Percentiles rank a stretch among this genome's conserved stretches.
These are phyloP conservation scores for Cylindricascospora bacillispora DNA, from an alignment of 1,139 yeast genomes.

Conservation along the genomic window DNA sequence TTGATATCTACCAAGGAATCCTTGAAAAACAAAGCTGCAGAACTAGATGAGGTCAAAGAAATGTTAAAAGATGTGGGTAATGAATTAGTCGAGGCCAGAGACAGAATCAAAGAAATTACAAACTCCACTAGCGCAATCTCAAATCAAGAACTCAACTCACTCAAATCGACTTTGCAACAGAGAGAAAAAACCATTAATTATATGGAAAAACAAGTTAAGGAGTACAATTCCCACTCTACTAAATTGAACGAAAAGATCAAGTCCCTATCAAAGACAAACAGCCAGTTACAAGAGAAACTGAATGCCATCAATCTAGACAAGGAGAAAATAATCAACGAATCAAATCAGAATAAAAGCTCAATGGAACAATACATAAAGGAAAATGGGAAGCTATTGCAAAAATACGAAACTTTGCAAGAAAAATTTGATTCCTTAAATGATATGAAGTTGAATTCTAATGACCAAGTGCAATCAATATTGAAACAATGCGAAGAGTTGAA, in stretches of 20 bases:
- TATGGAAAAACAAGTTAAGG: conserved; percentile 32
- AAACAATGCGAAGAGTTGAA: conserved; percentile 70
- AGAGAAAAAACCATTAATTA: conserved; percentile 40
- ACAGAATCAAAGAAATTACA: conserved; percentile 14
- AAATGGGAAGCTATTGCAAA: conserved; percentile 39
- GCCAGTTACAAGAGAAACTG: conserved; percentile 19
- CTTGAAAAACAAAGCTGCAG: conserved; percentile 18
- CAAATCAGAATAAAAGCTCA: conserved; percentile 33
- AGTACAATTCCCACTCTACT: conserved; percentile 23
- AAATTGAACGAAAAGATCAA: conserved; percentile 15
- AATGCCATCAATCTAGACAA: conserved; percentile 27
- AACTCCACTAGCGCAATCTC: conserved; percentile 13
- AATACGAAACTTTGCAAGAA: conserved; percentile 38
- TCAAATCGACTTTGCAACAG: conserved; percentile 24
- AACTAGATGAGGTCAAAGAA: conserved; percentile 40
- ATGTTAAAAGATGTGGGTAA: conserved; percentile 65
- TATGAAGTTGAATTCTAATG: conserved; percentile 36
- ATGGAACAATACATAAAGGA: conserved; percentile 37
- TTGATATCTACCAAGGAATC: conserved; percentile 5
- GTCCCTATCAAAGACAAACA: conserved; percentile 17
- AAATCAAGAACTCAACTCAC: conserved; percentile 5
- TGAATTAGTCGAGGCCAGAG: conserved; percentile 42
- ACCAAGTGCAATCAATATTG: conserved; percentile 45
- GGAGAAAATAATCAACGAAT: conserved; percentile 29
- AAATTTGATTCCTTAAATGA: conserved; percentile 38